Evolutionary conservation across 495 filamentous ascomycete genomes (phyloP), one percentile per base, ranked within the genome.

Genomic region (Polyplosphaeria fusca): DNA sequence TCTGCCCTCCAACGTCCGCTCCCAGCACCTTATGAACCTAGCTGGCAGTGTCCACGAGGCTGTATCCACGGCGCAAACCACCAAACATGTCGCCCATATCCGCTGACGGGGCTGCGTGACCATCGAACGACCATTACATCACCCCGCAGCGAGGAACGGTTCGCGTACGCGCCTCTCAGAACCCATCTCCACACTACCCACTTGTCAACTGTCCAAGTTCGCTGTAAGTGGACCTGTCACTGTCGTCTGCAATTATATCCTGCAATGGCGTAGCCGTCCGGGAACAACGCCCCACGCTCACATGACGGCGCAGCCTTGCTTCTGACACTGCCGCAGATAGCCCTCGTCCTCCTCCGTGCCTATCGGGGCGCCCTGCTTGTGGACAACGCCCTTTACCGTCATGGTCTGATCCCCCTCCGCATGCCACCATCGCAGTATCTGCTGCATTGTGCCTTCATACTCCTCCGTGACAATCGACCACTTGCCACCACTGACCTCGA

Each of bases 351-450:
- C 82, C 58, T 70, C 66, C 58, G 59, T 16, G 1, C 76, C 76
- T 19, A 76, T 69, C 52, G 59, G 52, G 50, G 63, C 16, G 4
- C 79, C 80, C 16, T 76, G 73, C 65, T 81, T 82, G 51, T 79
- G 77, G 68, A 85, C 82, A 13, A 91, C 73, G 0, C 93, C 93
- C 49, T 81, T 84, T 18, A 96, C 77, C 58, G 79, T 88, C 60
- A 97, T 77, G 22, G 76, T 79, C 71, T 97, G 92, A 55, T 89
- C 79, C 0, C 92, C 94, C 41, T 83, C 83, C 3, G 79, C 83
- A 71, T 97, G 90, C 89, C 88, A 95, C 93, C 93, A 98, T 60
- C 78, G 79, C 23, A 98, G 73, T 42, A 80, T 77, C 70, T 94
- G 93, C 18, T 86, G 64, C 64, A 48, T 19, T 11, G 80, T 74